Conservation (phyloP, 2,329 filamentous ascomycete species). For the Simplicillium sp. region DNA sequence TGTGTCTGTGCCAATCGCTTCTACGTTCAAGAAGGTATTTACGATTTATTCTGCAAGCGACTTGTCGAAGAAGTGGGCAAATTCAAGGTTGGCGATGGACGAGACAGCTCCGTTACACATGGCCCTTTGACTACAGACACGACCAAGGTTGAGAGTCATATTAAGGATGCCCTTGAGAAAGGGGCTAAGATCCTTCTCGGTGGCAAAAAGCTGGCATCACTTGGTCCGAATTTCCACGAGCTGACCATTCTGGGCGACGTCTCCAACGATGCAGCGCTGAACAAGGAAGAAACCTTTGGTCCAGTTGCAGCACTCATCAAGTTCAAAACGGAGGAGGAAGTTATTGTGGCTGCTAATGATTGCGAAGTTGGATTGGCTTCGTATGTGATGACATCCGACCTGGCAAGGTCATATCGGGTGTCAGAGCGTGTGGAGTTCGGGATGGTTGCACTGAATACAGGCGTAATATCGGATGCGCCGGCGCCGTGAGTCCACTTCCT, state of each 20-base stretch:
- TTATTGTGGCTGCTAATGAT: constrained; percentile 47
- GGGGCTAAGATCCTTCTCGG: no score
- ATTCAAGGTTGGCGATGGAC: no score
- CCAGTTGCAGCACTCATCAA: constrained; percentile 54
- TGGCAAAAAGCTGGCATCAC: constrained; percentile 16
- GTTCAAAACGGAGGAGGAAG: constrained; percentile 59
- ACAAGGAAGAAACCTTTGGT: constrained; percentile 55
- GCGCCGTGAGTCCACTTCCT: constrained; percentile 13
- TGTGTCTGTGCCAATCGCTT: constrained; percentile 79
- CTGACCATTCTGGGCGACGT: constrained; percentile 55
- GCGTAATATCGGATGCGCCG: constrained; percentile 23
- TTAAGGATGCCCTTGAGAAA: no score
- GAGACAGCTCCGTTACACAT: no score
- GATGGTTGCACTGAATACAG: constrained; percentile 59
- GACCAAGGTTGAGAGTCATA: no score
- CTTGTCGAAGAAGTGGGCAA: constrained; percentile 36
- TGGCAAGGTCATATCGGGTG: constrained; percentile 56
- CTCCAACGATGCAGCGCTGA: constrained; percentile 46
- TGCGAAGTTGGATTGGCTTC: constrained; percentile 55
- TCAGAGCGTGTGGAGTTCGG: constrained; percentile 59
- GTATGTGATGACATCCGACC: constrained; percentile 60
- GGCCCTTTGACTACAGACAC: no score
- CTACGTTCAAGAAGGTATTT: constrained; percentile 63
- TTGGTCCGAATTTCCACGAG: constrained; percentile 62
- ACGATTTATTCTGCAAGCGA: constrained; percentile 61